Evolutionary conservation across 2,329 filamentous ascomycete species (phyloP).

Genomic region (Clarireedia monteithiana): DNA sequence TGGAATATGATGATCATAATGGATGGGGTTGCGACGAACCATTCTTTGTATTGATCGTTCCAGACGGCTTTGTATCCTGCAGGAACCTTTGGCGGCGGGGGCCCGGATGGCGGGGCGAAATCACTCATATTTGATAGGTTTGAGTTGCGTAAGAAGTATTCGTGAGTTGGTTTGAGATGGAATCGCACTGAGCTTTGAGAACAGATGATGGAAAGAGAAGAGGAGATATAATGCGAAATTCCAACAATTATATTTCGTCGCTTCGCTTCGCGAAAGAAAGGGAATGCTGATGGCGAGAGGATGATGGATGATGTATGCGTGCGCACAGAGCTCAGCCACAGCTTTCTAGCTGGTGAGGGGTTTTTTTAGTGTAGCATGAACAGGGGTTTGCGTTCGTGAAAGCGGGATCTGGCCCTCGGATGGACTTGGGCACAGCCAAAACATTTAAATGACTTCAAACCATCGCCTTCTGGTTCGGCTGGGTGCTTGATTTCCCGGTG

Average conservation of each 20-base stretch:
- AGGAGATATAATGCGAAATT: neutral
- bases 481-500: too few species aligned
- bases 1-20: neutral
- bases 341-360: constrained; percentile 5
- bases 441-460: too few species aligned
- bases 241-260: too few species aligned
- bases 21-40: constrained; percentile 37
- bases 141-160: neutral
- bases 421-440: too few species aligned
- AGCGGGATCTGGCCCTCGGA: too few species aligned
- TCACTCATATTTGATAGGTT: constrained; percentile 18
- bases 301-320: neutral
- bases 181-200: too few species aligned
- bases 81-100: constrained; percentile 47
- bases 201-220: neutral
- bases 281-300: neutral
- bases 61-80: constrained; percentile 73
- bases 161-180: neutral
- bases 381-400: neutral
- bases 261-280: neutral
- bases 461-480: too few species aligned
- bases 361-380: neutral
- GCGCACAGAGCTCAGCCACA: constrained; percentile 5
- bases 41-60: constrained; percentile 85
- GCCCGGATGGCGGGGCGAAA: constrained; percentile 25